Evolutionary conservation across 495 filamentous ascomycete genomes (phyloP), one percentile per base, ranked within the genome.

Genomic region (Penicillium waksmanii): DNA sequence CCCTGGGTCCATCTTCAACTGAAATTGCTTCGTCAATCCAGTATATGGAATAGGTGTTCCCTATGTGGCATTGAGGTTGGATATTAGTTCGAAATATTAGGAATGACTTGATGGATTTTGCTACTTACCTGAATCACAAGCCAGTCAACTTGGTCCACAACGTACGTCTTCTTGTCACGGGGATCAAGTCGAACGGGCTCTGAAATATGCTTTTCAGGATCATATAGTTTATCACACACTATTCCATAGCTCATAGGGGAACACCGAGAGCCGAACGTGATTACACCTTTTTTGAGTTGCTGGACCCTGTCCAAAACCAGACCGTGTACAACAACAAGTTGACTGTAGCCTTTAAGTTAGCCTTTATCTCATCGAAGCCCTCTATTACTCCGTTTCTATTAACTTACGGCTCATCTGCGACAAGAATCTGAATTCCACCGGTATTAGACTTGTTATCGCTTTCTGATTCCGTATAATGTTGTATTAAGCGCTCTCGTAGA

Each of bases 201-300:
- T 15, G 75, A 72, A 4, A 73, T 25, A 54, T 86, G 83, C 18
- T 73, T 69, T 2, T 51, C 62, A 0, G 78, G 73, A 34, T 82
- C 66, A 44, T 83, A 86, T 9, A 71, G 58, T 49, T 79, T 66
- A 42, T 74, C 70, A 38, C 80, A 81, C 11, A 84, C 61, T 5
- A 86, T 75, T 0, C 82, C 84, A 66, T 85, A 86, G 58, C 82
- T 85, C 5, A 80, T 71, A n/a, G 83, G 77, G 4, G 80, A 82
- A 53, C 82, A 77, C 46, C 83, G 66, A 47, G 76, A 72, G 35
- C 71, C 73, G 54, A 85, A 75, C 9, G 82, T 76, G 1, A 66
- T 59, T 0, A 69, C 70, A 10, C 70, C 73, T 2, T 72, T 73
- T 33, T 77, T 74, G 23, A 83, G 66, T 36, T 76, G 73, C 53